phyloP scores from a whole-genome alignment of 2,329 filamentous ascomycete species.

The Harringtonia lauricola region DNA sequence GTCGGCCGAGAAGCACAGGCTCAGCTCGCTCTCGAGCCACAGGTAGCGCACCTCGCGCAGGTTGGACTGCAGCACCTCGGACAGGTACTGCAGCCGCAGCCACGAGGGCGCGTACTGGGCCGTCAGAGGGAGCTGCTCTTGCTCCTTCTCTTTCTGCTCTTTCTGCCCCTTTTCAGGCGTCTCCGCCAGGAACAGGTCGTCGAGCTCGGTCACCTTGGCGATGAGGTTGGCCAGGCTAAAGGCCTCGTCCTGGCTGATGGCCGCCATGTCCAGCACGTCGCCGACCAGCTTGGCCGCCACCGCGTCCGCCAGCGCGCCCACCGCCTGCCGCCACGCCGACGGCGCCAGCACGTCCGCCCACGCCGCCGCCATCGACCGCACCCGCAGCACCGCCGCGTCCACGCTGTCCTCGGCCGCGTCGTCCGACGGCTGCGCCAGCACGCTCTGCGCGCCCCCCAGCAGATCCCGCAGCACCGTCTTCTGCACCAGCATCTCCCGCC shows the following conservation, averaged over 20 bases:
- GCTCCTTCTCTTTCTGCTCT: conserved; percentile 10
- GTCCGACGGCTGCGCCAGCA: conserved; percentile 23
- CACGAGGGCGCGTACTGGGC: conserved; percentile 50
- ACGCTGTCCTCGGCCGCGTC: conserved; percentile 41
- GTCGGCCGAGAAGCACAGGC: conserved; percentile 47
- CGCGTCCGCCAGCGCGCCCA: conserved; percentile 48
- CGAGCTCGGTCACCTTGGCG: conserved; percentile 42
- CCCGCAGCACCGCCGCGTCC: conserved; percentile 39
- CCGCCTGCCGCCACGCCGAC: conserved; percentile 52
- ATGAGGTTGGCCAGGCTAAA: conserved; percentile 51
- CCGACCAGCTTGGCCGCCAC: conserved; percentile 47
- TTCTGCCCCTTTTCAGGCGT: conserved; percentile 17
- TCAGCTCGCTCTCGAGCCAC: conserved; percentile 56
- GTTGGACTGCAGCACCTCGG: conserved; percentile 55
- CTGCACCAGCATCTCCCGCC: conserved; percentile 48
- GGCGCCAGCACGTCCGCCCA: conserved; percentile 49
- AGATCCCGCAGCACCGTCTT: conserved; percentile 51
- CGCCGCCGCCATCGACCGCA: conserved; percentile 39
- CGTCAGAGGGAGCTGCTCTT: conserved; percentile 33
- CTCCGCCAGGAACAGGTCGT: conserved; percentile 42
- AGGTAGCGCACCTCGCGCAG: conserved; percentile 50
- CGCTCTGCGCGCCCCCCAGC: conserved; percentile 46
- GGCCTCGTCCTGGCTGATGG: conserved; percentile 53
- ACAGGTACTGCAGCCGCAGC: conserved; percentile 53
- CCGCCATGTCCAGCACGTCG: conserved; percentile 50